Percentiles rank a stretch among this genome's conserved stretches.
These are phyloP conservation scores for Colletotrichum falcatum DNA, from an alignment of 2,329 filamentous ascomycete species.

Conservation along the genomic window DNA sequence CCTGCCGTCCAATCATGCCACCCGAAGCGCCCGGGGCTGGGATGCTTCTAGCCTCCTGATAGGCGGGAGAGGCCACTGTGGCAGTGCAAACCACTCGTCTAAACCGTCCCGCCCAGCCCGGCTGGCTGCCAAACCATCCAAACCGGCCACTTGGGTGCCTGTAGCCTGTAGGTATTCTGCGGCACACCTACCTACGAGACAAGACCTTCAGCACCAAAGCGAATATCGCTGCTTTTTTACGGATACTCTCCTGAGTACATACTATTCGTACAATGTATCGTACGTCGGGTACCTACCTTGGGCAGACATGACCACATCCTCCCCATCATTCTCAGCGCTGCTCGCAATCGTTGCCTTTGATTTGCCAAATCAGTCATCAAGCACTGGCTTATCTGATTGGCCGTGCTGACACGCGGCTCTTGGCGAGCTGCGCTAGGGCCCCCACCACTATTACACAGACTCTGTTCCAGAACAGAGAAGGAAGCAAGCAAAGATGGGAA, in stretches of 20 bases:
- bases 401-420: slow-evolving; percentile 24
- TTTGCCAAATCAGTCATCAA: slow-evolving; percentile 1
- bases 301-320: neutral
- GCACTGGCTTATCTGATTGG: slow-evolving; percentile 13
- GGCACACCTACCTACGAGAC: no score
- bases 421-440: slow-evolving; percentile 28
- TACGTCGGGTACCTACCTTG: no score
- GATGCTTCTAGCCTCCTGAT: slow-evolving; percentile 26
- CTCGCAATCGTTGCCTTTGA: neutral
- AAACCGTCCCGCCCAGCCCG: slow-evolving; percentile 11
- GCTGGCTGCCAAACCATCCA: neutral
- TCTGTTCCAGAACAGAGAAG: slow-evolving; percentile 37
- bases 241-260: no score
- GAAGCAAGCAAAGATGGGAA: slow-evolving; percentile 16
- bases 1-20: slow-evolving; percentile 29
- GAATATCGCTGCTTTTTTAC: no score
- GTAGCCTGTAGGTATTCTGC: no score
- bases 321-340: neutral
- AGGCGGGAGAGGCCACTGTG: slow-evolving; percentile 15
- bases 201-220: neutral
- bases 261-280: no score
- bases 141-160: neutral
- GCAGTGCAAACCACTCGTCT: slow-evolving; percentile 33
- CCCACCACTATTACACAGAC: neutral
- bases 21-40: slow-evolving; percentile 11